These are phyloP conservation scores for Vigna unguiculata DNA, from an alignment of 306 rosid genomes.

Conservation along the genomic window DNA sequence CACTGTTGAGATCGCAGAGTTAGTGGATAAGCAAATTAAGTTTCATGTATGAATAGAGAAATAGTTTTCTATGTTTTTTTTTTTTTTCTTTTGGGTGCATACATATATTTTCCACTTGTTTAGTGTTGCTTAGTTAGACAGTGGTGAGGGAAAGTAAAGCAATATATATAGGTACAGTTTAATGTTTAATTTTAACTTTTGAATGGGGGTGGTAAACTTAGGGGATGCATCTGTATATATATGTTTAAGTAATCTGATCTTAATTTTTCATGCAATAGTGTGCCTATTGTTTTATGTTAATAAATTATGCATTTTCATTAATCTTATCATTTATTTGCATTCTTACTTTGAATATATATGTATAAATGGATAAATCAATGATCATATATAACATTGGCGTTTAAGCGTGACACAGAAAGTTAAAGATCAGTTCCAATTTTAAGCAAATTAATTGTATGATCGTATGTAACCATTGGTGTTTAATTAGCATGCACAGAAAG, in stretches of 20 bases:
- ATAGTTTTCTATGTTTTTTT: neutral
- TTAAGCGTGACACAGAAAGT: too few species aligned
- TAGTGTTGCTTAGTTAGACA: constrained; percentile 22
- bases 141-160: constrained; percentile 16
- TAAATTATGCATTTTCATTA: neutral
- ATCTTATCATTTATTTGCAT: neutral
- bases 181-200: constrained; percentile 20
- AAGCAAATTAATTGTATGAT: neutral
- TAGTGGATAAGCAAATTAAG: constrained; percentile 55
- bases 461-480: neutral
- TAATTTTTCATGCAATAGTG: neutral
- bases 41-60: constrained; percentile 37
- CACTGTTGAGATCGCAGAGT: constrained; percentile 53
- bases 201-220: neutral
- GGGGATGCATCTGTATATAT: constrained; percentile 18
- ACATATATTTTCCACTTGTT: neutral
- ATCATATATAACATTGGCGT: too few species aligned
- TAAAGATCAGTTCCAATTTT: neutral
- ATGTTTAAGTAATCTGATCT: constrained; percentile 30
- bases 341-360: too few species aligned
- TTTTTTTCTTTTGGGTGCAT: constrained; percentile 5
- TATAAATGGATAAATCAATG: too few species aligned
- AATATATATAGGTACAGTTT: constrained; percentile 8
- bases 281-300: neutral
- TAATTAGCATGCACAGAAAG: neutral